Percentiles rank a stretch among this genome's conserved stretches.
Evolutionary conservation across 345 rosid species (phyloP).

Genomic region (Lumnitzera littorea): DNA sequence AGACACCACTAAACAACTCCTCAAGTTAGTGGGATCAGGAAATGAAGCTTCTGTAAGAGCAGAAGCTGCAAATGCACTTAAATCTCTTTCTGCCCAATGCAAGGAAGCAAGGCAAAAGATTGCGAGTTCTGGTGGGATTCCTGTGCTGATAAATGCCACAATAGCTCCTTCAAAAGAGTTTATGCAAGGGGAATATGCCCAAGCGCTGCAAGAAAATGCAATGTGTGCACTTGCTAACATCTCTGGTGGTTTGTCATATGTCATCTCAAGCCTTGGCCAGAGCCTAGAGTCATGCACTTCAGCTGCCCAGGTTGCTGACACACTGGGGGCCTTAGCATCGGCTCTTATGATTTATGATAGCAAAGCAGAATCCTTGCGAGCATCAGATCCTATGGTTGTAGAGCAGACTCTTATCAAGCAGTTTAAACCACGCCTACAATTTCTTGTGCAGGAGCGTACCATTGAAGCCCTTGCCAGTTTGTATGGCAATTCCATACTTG

Average conservation of each 20-base stretch:
- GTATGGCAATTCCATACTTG: conserved; percentile 83
- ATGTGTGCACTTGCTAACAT: conserved; percentile 99
- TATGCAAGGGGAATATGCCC: conserved; percentile 99
- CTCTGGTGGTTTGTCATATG: conserved; percentile 96
- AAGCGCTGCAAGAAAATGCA: conserved; percentile 97
- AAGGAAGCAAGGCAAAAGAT: conserved; percentile 92
- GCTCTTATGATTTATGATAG: conserved; percentile 97
- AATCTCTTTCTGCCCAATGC: conserved; percentile 88
- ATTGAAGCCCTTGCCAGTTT: conserved; percentile 98
- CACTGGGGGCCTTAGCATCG: conserved; percentile 98
- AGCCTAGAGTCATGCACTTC: conserved; percentile 98
- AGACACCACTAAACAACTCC: conserved; percentile 84
- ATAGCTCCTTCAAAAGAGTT: conserved; percentile 99
- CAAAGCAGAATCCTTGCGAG: conserved; percentile 72
- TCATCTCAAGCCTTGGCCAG: conserved; percentile 97
- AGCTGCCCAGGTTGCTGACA: conserved; percentile 91
- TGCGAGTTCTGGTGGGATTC: conserved; percentile 88
- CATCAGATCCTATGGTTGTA: conserved; percentile 64
- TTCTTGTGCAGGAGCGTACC: conserved; percentile 96
- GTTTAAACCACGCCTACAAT: conserved; percentile 77
- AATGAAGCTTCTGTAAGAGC: conserved; percentile 97
- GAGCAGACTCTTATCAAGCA: conserved; percentile 90
- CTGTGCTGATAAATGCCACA: conserved; percentile 88
- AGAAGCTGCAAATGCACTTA: conserved; percentile 97
- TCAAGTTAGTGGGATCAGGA: conserved; percentile 83